Evolutionary conservation across 2,329 filamentous ascomycete genomes (phyloP).

Genomic region (Corniculantispora saksenae): DNA sequence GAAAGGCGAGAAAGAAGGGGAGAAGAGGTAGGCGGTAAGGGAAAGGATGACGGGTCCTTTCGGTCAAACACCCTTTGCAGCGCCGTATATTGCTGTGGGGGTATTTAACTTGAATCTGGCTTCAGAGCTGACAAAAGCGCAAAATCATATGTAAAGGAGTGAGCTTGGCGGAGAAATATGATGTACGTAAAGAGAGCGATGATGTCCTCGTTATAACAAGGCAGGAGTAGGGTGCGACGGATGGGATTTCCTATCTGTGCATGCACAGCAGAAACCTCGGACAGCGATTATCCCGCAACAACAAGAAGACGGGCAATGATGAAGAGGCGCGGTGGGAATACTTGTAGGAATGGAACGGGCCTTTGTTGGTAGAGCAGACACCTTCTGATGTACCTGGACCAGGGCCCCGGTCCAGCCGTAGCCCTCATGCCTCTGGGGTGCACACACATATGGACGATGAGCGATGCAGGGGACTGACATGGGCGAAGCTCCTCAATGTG

Average conservation of each 20-base stretch:
- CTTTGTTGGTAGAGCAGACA: constrained; percentile 10
- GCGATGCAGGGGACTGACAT: constrained; percentile 14
- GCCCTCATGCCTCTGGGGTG: constrained; percentile 4
- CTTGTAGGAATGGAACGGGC: constrained; percentile 17
- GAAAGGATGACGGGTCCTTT: not conserved
- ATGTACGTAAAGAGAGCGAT: not conserved
- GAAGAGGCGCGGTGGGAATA: constrained; percentile 8
- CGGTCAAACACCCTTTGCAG: not conserved
- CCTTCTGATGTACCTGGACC: constrained; percentile 9
- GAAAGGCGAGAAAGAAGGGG: not conserved
- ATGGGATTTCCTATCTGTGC: not conserved
- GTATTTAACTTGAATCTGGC: not conserved
- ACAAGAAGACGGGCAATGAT: not conserved
- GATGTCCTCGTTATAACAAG: too few species aligned
- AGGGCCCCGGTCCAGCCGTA: constrained; percentile 10
- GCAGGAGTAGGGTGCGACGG: not conserved
- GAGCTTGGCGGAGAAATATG: not conserved
- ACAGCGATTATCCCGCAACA: not conserved
- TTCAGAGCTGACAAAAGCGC: not conserved
- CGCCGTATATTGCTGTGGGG: not conserved
- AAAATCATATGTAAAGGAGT: not conserved
- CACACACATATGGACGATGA: constrained; percentile 12
- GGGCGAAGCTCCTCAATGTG: constrained; percentile 9
- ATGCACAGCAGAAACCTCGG: not conserved
- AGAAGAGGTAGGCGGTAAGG: not conserved